Conservation (phyloP, 2,329 filamentous ascomycete species). For the Celoporthe dispersa region DNA sequence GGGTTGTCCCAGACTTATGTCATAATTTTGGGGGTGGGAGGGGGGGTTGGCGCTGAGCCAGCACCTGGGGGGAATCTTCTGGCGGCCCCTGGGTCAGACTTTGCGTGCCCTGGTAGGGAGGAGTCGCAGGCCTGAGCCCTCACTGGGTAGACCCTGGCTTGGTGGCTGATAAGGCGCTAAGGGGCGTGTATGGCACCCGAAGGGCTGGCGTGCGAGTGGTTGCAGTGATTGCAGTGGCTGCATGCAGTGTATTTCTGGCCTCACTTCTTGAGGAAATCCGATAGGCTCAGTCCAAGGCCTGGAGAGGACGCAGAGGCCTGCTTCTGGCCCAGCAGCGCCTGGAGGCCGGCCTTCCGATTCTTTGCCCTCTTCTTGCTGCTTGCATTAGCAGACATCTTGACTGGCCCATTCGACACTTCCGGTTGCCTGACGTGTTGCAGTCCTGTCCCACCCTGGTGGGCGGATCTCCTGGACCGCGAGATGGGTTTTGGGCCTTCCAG, state of each 20-base stretch:
- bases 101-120: not conserved
- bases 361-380: conserved; percentile 70
- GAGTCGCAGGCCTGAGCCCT: not conserved
- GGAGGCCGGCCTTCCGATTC: conserved; percentile 67
- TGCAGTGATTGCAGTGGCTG: not conserved
- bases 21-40: conserved; percentile 31
- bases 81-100: conserved; percentile 7
- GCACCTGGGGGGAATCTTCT: conserved; percentile 36
- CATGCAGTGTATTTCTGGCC: too few species aligned
- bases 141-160: not conserved
- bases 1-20: conserved; percentile 41
- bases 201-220: not conserved
- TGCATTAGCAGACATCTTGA: conserved; percentile 52
- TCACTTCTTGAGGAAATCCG: conserved; percentile 56
- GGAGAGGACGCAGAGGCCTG: conserved; percentile 43
- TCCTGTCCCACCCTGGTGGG: conserved; percentile 26
- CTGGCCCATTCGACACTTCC: conserved; percentile 29
- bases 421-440: conserved; percentile 4
- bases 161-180: not conserved
- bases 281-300: conserved; percentile 54
- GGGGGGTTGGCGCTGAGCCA: conserved; percentile 18
- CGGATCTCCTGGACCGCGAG: conserved; percentile 34
- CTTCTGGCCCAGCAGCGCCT: conserved; percentile 64
- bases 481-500: conserved; percentile 44
- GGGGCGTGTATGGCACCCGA: not conserved